Evolutionary conservation across 2,329 filamentous ascomycete genomes (phyloP).

Genomic region (Elsinoe australis): DNA sequence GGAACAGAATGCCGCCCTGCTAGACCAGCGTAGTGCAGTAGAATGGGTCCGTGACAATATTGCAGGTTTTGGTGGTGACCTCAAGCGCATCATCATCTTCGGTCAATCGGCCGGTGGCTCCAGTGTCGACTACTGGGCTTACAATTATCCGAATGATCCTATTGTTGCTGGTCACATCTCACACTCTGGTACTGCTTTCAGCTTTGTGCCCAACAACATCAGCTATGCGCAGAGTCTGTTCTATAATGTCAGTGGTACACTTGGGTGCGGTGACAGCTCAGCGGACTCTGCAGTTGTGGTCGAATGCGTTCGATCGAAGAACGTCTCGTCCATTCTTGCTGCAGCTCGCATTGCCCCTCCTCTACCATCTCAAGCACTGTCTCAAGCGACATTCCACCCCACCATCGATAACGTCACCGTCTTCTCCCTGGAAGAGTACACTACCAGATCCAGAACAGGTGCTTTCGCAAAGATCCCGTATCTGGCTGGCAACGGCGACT

Average conservation of each 20-base stretch:
- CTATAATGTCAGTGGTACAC: conserved; percentile 8
- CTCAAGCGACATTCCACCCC: conserved; percentile 27
- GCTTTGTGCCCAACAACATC: conserved; percentile 38
- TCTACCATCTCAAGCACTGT: conserved; percentile 23
- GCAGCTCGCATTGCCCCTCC: conserved; percentile 21
- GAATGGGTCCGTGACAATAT: conserved; percentile 37
- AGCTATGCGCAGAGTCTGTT: conserved; percentile 31
- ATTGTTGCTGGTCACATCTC: conserved; percentile 34
- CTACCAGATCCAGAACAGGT: conserved; percentile 20
- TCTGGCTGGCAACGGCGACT: conserved; percentile 38
- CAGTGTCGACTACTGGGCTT: conserved; percentile 34
- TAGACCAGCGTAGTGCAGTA: conserved; percentile 34
- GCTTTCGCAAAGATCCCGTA: conserved; percentile 37
- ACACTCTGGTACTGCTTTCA: conserved; percentile 35
- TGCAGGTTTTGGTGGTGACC: conserved; percentile 30
- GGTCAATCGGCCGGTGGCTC: conserved; percentile 34
- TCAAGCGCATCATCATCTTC: conserved; percentile 33
- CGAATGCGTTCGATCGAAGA: conserved; percentile 21
- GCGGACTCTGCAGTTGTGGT: conserved; percentile 24
- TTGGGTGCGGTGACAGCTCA: conserved; percentile 28
- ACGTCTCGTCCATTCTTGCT: conserved; percentile 18
- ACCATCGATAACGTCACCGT: conserved; percentile 25
- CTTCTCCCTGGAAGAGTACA: conserved; percentile 24
- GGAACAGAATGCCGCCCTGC: conserved; percentile 41
- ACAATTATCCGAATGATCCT: conserved; percentile 32